Percentiles rank a stretch among this genome's conserved stretches.
These are phyloP conservation scores for Gilbertella persicaria DNA, from an alignment of 371 early-diverging fungal genomes.

Conservation along the genomic window DNA sequence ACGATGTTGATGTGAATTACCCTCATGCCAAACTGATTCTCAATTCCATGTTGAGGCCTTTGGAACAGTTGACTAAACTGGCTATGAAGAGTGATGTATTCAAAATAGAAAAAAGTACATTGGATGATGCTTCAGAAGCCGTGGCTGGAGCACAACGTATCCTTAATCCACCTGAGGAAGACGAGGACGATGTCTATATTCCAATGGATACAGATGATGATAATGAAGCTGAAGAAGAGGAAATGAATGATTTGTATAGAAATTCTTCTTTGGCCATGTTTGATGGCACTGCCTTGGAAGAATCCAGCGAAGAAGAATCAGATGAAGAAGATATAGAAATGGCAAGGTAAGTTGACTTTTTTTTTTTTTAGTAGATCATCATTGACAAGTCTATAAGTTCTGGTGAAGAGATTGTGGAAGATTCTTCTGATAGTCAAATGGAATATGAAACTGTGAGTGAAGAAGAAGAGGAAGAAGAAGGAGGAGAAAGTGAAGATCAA, in stretches of 20 bases:
- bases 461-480: conserved; percentile 46
- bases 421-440: conserved; percentile 2
- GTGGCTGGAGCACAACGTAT: neutral
- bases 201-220: conserved; percentile 33
- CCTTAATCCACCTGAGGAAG: neutral
- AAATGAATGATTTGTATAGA: conserved; percentile 22
- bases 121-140: neutral
- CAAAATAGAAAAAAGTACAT: neutral
- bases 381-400: conserved; percentile 3
- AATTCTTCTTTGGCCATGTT: conserved; percentile 30
- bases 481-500: conserved; percentile 40
- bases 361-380: neutral
- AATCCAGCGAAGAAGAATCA: conserved; percentile 18
- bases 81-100: conserved; percentile 7
- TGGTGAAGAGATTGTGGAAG: conserved; percentile 14
- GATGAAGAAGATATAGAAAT: conserved; percentile 34
- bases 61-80: conserved; percentile 84
- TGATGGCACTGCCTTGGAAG: conserved; percentile 27
- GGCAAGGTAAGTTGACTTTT: conserved; percentile 19
- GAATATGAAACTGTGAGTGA: conserved; percentile 23
- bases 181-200: conserved; percentile 14
- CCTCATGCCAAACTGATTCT: conserved; percentile 79
- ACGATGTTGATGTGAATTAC: conserved; percentile 87
- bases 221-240: conserved; percentile 22
- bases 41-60: conserved; percentile 76